Base-by-base conservation (phyloP, 441 rosid genomes). In the Pelargonium fulgidum region DNA sequence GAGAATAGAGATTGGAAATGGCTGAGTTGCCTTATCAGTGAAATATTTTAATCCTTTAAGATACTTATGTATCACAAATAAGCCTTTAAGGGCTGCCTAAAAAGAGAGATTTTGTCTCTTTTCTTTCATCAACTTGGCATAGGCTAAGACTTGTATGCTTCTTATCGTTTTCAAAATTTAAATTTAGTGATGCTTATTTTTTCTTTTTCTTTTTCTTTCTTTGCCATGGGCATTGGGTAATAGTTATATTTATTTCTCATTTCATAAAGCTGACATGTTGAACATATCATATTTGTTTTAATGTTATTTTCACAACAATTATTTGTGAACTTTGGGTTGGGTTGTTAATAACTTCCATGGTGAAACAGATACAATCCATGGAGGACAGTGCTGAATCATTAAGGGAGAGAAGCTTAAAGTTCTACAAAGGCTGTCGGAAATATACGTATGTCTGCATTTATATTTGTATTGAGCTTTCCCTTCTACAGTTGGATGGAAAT, bases 361-460 rank as follows among this genome's bases (percentile, higher is more conserved):
- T 66, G 58, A 45, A 45, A 45, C 78, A 75, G 78, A 71, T 75
- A 41, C 75, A 75, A 19, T 36, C 63, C 65, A 19, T 71, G 69
- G 78, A 75, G 68, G 78, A 75, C 19, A 68, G 69, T 71, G 71
- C 78, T 16, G 78, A 75, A 13, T 71, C 62, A 64, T 56, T 75
- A 66, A 72, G 75, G 36, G 78, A 71, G 42, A 66, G 78, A 72
- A 62, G 72, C 64, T 62, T 75, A 59, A 75, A 71, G 68, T 75
- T 75, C 54, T 70, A 75, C 65, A 75, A 75, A 70, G 78, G 77
- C 26, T 75, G 77, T 41, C 66, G 77, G 41, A 75, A 75, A 33
- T 75, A 75, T 65, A 75, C 78, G 78, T 75, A 68, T 62, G 75
- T 36, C 45, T 44, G n/a, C 45, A 47, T 42, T 66, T 17, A 67